Percentiles rank a stretch among this genome's conserved stretches.
These are phyloP conservation scores for Casaregolazyma lundiana DNA, from an alignment of 1,139 yeast species.

Conservation along the genomic window DNA sequence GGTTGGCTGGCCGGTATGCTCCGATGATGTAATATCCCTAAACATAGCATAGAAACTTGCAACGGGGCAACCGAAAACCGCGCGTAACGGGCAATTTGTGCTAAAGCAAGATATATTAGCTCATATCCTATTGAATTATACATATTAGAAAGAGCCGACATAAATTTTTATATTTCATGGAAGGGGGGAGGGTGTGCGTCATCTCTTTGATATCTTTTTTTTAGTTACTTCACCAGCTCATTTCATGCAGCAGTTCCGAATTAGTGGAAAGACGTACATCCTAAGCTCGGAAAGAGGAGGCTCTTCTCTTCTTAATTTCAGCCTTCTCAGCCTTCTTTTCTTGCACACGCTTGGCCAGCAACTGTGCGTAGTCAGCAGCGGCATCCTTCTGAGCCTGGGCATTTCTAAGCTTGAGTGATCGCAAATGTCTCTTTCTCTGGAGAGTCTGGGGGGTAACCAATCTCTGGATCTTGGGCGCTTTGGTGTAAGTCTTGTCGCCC, in stretches of 20 bases:
- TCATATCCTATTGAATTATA: constrained; percentile 6
- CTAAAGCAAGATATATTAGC: constrained; percentile 2
- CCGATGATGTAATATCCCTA: too few relatives aligned
- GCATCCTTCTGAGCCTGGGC: constrained; percentile 99
- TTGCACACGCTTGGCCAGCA: constrained; percentile 96
- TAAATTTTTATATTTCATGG: not conserved
- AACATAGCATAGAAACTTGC: too few relatives aligned
- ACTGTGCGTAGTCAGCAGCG: constrained; percentile 99
- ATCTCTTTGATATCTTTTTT: not conserved
- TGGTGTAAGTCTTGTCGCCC: constrained; percentile 98
- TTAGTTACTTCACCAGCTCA: too few relatives aligned
- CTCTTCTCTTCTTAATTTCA: constrained; percentile 98
- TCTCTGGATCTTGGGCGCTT: constrained; percentile 99
- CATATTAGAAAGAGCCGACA: not conserved
- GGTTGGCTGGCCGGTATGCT: too few relatives aligned
- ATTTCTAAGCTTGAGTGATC: constrained; percentile 88
- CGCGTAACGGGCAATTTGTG: too few relatives aligned
- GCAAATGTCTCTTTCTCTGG: constrained; percentile 98
- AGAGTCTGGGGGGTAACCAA: constrained; percentile 98
- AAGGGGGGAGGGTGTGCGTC: not conserved
- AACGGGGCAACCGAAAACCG: too few relatives aligned
- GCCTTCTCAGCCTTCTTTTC: constrained; percentile 98
- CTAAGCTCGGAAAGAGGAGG: constrained; percentile 48
- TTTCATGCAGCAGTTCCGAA: too few relatives aligned
- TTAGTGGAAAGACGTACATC: too few relatives aligned